Conservation (phyloP, 352 stramenopile genomes). For the Pythium diclinum region DNA sequence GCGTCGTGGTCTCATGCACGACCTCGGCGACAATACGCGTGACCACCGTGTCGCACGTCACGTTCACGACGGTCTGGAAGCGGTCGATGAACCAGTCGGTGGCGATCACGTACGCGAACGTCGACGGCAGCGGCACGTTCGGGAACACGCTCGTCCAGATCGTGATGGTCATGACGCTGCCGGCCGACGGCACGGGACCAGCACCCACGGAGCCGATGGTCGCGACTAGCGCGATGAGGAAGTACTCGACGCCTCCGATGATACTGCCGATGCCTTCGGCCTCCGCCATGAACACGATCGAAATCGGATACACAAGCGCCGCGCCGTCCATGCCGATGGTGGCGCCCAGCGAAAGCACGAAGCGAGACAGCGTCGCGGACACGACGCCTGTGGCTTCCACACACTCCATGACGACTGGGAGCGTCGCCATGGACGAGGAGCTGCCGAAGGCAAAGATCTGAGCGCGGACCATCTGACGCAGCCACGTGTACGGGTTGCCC, state of each 20-base stretch:
- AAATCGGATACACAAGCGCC: conserved; percentile 32
- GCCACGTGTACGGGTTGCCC: conserved; percentile 34
- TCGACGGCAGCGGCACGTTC: conserved; percentile 33
- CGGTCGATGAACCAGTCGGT: conserved; percentile 64
- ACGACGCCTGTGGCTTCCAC: conserved; percentile 30
- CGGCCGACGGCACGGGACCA: conserved; percentile 31
- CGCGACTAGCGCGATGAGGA: conserved; percentile 35
- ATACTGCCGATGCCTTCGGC: conserved; percentile 23
- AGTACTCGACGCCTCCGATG: conserved; percentile 31
- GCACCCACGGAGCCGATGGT: conserved; percentile 31
- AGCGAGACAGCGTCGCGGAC: conserved; percentile 27
- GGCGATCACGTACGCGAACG: conserved; percentile 53
- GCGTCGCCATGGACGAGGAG: conserved; percentile 42
- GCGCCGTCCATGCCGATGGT: conserved; percentile 37
- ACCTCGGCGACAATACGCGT: conserved; percentile 50
- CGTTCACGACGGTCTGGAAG: conserved; percentile 55
- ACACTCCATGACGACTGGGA: conserved; percentile 40
- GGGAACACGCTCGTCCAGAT: conserved; percentile 41
- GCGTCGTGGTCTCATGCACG: conserved; percentile 27
- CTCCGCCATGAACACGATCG: conserved; percentile 41
- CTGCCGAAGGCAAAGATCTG: conserved; percentile 41
- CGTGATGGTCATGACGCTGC: conserved; percentile 42
- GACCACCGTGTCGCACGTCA: conserved; percentile 56
- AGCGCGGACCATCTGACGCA: conserved; percentile 31
- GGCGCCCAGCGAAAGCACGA: conserved; percentile 34